Percentiles rank a stretch among this genome's conserved stretches.
Conservation (phyloP, 1,139 yeast species). For the Diutina catenulata region DNA sequence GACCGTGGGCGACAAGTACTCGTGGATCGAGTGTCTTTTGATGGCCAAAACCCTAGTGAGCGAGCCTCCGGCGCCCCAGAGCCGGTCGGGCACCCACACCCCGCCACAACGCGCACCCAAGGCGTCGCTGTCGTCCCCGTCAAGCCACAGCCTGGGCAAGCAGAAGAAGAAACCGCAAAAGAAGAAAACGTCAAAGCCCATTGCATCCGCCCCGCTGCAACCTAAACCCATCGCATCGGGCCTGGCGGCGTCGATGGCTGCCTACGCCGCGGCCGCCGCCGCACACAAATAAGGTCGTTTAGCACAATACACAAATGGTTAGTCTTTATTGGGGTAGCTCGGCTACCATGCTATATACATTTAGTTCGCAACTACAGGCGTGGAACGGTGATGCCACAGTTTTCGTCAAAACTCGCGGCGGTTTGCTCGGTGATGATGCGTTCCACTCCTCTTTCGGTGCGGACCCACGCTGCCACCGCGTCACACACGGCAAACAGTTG, state of each 20-base stretch:
- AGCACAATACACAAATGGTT: neutral
- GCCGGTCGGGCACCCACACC: neutral
- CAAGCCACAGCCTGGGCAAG: neutral
- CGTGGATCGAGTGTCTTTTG: slow-evolving; percentile 41
- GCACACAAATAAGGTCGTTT: slow-evolving; percentile 1
- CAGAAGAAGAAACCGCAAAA: neutral
- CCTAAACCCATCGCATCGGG: neutral
- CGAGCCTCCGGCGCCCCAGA: slow-evolving; percentile 9
- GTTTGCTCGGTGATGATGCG: slow-evolving; percentile 1
- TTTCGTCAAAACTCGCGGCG: neutral
- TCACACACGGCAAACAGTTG: slow-evolving; percentile 3
- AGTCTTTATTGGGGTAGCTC: too few species aligned
- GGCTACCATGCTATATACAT: too few species aligned
- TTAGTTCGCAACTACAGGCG: neutral
- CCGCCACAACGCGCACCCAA: neutral
- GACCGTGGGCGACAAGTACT: slow-evolving; percentile 25
- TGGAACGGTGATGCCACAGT: neutral
- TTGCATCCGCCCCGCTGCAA: neutral
- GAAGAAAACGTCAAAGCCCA: neutral
- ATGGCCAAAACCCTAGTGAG: slow-evolving; percentile 32
- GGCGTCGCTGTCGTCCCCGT: neutral
- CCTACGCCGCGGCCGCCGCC: slow-evolving; percentile 4
- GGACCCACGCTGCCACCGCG: slow-evolving; percentile 3
- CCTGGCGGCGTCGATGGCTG: neutral
- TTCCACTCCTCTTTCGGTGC: slow-evolving; percentile 3